Base-by-base conservation (phyloP, 2,329 filamentous ascomycete genomes). In the Fonsecaea multimorphosa region DNA sequence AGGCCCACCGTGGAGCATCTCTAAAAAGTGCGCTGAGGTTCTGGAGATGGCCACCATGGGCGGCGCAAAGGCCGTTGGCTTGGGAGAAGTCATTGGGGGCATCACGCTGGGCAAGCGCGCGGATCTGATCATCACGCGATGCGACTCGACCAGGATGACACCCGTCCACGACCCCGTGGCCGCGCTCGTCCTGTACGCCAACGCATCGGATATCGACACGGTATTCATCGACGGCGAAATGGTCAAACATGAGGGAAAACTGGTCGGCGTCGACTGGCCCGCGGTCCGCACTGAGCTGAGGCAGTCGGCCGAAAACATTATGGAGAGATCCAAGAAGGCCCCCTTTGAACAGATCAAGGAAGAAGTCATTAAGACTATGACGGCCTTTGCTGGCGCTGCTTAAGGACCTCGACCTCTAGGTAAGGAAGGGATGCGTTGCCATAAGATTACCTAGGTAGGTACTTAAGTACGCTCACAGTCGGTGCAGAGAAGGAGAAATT, bases 81-180 rank as follows among this genome's bases (percentile, higher is more conserved):
- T 75, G 71, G 73, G 71, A 31, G 70, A 73, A 19, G 36, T 69
- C 1, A 46, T 76, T 31, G 75, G 75, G 1, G 72, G 69, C 14
- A 64, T 77, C 16, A 66, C 67, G 6, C 72, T 71, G 3, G 74
- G 74, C 0, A 76, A 77, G 61, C 19, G 68, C 27, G 75, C 73
- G 8, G 75, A 77, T 65, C 31, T 76, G 5, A 69, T 76, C 0
- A 65, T 77, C 4, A 76, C 76, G 52, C 72, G 76, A 51, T 70
- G 64, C 12, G 58, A 54, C 1, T 72, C 65, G 22, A 74, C 74
- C 1, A 69, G 65, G 1, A 71, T 76, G 74, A 72, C 73, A 14
- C 67, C 69, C 2, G 68, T 75, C 19, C 58, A 72, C 32, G 68
- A 76, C 63, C 73, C 74, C 0, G 65, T 76, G 8, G 73, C 71